Evolutionary conservation across 2,329 filamentous ascomycete species (phyloP), one percentile per base, ranked within the genome.

Genomic region (Aspergillus melleus): DNA sequence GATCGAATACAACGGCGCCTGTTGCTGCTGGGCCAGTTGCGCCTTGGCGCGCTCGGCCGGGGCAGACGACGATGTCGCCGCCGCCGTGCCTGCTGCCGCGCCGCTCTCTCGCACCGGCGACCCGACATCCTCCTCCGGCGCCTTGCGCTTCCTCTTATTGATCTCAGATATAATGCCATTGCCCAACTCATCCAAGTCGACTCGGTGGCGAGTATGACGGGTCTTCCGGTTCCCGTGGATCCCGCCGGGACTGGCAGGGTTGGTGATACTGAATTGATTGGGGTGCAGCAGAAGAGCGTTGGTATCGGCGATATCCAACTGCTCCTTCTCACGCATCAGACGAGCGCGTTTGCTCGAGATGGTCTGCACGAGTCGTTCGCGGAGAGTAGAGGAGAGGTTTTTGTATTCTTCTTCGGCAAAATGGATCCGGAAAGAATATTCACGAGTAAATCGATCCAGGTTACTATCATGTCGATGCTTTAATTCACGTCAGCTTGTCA

Each of bases 261-360:
- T 84, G 65, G 84, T 85, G 62, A 88, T 85, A 71, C 83, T 86
- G 75, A 88, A 88, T 66, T 89, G 86, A 62, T 84, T 87, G 14
- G 86, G 86, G 62, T 89, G 85, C 6, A 88, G 80, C 11, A 88
- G 82, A 55, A 88, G 80, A 6, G 86, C 84, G 68, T 87, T 88
- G 72, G 83, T 88, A 72, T 89, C 86, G 3, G 85, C 85, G 60
- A 88, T 84, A 65, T 89, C 87, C 24, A 89, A 77, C 69, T 88
- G 86, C 66, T 89, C 86, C 70, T 88, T 89, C 68, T 89, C 86
- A 60, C 84, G 83, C 75, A 86, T 80, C 59, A 89, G 75, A 44
- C 83, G 79, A 58, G 81, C 77, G 54, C 84, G 81, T 65, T 85
- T 86, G 67, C 83, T 80, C 26, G 82, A 82, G 55, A 89, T 80